Evolutionary conservation across 176 grass and related monocot species (phyloP).

Genomic region (Triticum dicoccoides): DNA sequence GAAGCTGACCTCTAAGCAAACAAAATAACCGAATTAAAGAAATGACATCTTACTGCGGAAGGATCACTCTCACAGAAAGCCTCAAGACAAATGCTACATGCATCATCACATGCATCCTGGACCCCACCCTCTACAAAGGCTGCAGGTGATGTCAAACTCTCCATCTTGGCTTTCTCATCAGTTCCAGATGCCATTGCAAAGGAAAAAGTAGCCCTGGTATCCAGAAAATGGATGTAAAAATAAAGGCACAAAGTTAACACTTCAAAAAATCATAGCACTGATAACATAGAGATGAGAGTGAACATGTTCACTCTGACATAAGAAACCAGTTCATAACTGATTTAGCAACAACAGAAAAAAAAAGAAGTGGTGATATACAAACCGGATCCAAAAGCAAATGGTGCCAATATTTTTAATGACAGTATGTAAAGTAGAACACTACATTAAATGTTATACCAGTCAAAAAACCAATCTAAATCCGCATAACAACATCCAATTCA

Average conservation of each 20-base stretch:
- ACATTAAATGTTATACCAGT: background rate
- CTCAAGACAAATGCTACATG: slow-evolving; percentile 94
- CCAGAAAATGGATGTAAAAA: background rate
- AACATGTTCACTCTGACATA: background rate
- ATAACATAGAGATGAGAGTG: slow-evolving; percentile 1
- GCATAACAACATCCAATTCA: background rate
- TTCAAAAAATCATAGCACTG: background rate
- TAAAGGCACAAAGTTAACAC: background rate
- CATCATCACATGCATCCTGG: slow-evolving; percentile 95
- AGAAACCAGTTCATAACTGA: background rate
- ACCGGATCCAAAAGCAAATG: background rate
- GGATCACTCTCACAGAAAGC: slow-evolving; percentile 79
- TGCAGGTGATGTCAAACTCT: slow-evolving; percentile 63
- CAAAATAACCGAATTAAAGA: slow-evolving; percentile 8
- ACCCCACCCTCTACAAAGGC: slow-evolving; percentile 93
- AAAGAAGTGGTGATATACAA: background rate
- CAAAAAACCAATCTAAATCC: background rate
- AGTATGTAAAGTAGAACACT: background rate
- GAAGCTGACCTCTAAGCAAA: background rate
- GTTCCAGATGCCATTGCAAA: slow-evolving; percentile 48
- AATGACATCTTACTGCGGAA: slow-evolving; percentile 54
- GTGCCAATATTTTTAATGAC: background rate
- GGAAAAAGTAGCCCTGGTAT: background rate
- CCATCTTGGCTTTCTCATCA: slow-evolving; percentile 65
- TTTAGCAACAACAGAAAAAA: background rate